Base-by-base conservation (phyloP, 352 stramenopile genomes). In the Pythium monospermum region DNA sequence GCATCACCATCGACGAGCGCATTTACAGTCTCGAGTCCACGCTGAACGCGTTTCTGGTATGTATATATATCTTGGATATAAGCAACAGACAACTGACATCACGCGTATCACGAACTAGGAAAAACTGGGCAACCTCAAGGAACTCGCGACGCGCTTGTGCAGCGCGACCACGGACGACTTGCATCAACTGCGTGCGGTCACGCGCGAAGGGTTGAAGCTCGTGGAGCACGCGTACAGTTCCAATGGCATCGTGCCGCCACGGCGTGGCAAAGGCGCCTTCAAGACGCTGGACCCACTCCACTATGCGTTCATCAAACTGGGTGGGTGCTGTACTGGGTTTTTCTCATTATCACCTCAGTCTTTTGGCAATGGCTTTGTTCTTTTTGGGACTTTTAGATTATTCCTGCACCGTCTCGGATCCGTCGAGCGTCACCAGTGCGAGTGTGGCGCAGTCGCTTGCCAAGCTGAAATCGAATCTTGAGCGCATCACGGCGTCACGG, bases 41-140 rank as follows among this genome's bases (percentile, higher is more conserved):
- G 35, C 57, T 91, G 26, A 74, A 85, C 36, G 66, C 70, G 3
- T 65, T 85, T 49, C 57, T 91, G 68, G 80, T 91, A 54, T 25
- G 58, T 31, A 19, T 11, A 11, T 35, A 35, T 16, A 7, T 16
- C 8, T 31, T 25, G 19, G 7, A 36, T 19, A n/a, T n/a, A n/a
- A n/a, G n/a, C n/a, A n/a, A n/a, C n/a, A n/a, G n/a, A n/a, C n/a
- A n/a, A n/a, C n/a, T n/a, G n/a, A n/a, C n/a, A n/a, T n/a, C n/a
- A n/a, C 3, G 11, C 31, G 4, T 40, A 43, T 12, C 23, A 28
- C 43, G 1, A 1, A 52, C 11, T 44, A 87, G 78, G 64, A 64
- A 19, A 88, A 91, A 43, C 58, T 91, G n/a, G 79, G 79, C 0
- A 71, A 79, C 63, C 28, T 90, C 8, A 91, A 88, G 64, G 60